Evolutionary conservation across 108 stramenopile genomes (phyloP).

Genomic region (Skeletonema marinoi): DNA sequence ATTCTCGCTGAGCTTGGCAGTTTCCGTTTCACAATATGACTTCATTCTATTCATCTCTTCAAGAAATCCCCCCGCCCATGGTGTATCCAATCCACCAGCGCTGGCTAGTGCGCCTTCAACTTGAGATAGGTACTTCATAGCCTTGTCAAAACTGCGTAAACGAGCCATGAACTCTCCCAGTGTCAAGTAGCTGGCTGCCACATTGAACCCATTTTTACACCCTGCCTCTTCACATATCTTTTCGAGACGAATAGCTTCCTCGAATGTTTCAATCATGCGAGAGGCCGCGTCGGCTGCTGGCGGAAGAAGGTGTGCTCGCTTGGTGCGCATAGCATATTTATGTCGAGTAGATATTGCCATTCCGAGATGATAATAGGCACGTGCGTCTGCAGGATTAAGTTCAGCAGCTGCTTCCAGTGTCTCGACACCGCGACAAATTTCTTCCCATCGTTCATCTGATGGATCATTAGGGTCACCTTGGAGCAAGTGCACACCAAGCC

Average conservation of each 20-base stretch:
- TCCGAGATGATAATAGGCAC: slow-evolving; percentile 38
- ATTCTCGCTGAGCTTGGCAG: slow-evolving; percentile 9
- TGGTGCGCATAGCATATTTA: slow-evolving; percentile 49
- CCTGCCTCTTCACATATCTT: slow-evolving; percentile 27
- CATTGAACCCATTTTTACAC: slow-evolving; percentile 41
- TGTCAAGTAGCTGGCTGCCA: slow-evolving; percentile 34
- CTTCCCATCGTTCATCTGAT: slow-evolving; percentile 40
- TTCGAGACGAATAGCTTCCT: slow-evolving; percentile 30
- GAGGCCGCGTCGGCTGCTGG: slow-evolving; percentile 33
- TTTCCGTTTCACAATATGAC: slow-evolving; percentile 30
- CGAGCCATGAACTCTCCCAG: slow-evolving; percentile 48
- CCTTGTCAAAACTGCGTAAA: slow-evolving; percentile 31
- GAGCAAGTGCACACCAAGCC: slow-evolving; percentile 43
- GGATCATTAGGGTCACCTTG: slow-evolving; percentile 39
- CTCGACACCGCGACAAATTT: slow-evolving; percentile 39
- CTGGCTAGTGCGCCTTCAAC: slow-evolving; percentile 16
- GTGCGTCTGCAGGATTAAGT: slow-evolving; percentile 47
- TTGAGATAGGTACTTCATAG: slow-evolving; percentile 26
- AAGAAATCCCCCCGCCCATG: slow-evolving; percentile 34
- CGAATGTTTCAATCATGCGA: slow-evolving; percentile 33
- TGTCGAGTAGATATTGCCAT: slow-evolving; percentile 43
- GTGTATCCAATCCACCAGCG: slow-evolving; percentile 24
- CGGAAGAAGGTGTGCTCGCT: slow-evolving; percentile 41
- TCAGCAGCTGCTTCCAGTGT: slow-evolving; percentile 15
- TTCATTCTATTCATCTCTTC: slow-evolving; percentile 28